Conservation (phyloP, 2,329 filamentous ascomycete species). For the Domatiomyces catenatus region DNA sequence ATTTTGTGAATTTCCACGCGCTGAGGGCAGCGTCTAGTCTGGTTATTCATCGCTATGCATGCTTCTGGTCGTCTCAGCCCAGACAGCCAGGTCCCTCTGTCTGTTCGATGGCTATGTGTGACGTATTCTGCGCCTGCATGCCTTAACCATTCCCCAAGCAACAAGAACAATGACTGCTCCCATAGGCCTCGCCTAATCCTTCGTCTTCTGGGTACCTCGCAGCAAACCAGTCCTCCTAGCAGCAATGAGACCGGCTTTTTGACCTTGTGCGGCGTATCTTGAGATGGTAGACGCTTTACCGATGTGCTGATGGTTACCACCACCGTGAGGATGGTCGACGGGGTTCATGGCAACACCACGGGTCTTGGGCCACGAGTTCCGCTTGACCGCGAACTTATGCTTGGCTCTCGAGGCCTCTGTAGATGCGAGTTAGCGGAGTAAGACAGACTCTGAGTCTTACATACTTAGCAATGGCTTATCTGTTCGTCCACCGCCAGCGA, state of each 20-base stretch:
- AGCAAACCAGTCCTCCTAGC: conserved; percentile 98
- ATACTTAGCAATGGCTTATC: conserved; percentile 96
- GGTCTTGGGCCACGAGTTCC: conserved; percentile 99
- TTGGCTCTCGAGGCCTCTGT: conserved; percentile 97
- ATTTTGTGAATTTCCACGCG: background rate
- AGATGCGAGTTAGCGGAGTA: conserved; percentile 26
- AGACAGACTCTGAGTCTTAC: conserved; percentile 8
- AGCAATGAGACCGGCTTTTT: conserved; percentile 99
- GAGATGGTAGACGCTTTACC: conserved; percentile 99
- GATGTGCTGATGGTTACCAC: conserved; percentile 99
- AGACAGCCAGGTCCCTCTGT: background rate
- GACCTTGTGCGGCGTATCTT: conserved; percentile 91
- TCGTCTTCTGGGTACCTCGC: conserved; percentile 99
- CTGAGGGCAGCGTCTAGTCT: background rate
- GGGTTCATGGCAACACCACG: conserved; percentile 99
- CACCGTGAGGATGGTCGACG: conserved; percentile 96
- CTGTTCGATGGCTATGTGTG: background rate
- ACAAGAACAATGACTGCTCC: background rate
- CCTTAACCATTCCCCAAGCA: background rate
- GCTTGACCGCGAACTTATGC: conserved; percentile 99
- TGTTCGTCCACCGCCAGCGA: conserved; percentile 97
- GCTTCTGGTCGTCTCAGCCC: background rate
- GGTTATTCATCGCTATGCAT: background rate
- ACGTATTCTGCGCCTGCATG: background rate
- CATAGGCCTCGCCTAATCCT: conserved; percentile 57